Conservation (phyloP, 192 early-diverging fungal species). For the Gaertneriomyces semiglobifer region DNA sequence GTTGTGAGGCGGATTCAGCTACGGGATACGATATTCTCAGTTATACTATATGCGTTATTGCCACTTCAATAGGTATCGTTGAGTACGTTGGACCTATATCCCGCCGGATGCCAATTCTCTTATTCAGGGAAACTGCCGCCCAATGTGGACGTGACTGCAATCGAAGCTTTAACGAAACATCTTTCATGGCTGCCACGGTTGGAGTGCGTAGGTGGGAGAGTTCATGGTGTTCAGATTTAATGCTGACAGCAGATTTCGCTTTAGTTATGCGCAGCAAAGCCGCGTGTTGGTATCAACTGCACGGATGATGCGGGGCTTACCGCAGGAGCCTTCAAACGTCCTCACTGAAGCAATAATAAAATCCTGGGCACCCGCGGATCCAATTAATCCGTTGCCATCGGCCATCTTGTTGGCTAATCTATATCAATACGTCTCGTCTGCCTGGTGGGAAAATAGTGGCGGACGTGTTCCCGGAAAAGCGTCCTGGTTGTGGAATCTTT, state of each 20-base stretch:
- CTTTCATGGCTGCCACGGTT: not conserved
- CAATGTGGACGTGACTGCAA: constrained; percentile 7
- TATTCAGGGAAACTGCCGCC: constrained; percentile 4
- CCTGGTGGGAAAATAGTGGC: not conserved
- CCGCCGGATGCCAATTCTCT: not conserved
- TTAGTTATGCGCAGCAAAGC: not conserved
- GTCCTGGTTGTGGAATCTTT: not conserved
- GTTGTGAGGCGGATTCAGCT: not conserved
- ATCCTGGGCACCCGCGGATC: not conserved
- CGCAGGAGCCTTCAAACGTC: not conserved
- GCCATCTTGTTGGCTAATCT: not conserved
- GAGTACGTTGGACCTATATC: not conserved
- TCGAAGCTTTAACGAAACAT: constrained; percentile 1
- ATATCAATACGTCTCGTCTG: not conserved
- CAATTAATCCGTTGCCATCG: not conserved
- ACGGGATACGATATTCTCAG: not conserved
- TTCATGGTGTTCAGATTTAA: not conserved
- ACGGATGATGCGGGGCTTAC: not conserved
- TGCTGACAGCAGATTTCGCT: not conserved
- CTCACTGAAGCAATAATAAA: constrained; percentile 5
- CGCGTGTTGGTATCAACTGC: not conserved
- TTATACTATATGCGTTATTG: not conserved
- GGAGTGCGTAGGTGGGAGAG: not conserved
- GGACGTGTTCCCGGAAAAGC: not conserved
- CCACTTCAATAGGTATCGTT: not conserved